Evolutionary conservation across 2,329 filamentous ascomycete species (phyloP).

Genomic region (Epicoccum sorghinum): DNA sequence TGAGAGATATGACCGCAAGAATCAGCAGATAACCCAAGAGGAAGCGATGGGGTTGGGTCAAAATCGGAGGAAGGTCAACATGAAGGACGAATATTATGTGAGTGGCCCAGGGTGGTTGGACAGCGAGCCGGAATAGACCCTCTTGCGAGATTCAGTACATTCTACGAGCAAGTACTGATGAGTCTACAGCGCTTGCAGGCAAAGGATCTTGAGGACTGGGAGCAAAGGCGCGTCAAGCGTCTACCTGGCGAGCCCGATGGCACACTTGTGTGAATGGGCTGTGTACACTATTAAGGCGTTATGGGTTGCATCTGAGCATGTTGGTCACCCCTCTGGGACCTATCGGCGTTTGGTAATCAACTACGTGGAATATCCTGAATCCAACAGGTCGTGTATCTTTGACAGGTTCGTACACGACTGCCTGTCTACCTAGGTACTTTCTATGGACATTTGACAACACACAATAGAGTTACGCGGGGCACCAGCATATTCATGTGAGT

Average conservation of each 20-base stretch:
- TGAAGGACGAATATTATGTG: slow-evolving; percentile 87
- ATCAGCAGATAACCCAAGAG: slow-evolving; percentile 81
- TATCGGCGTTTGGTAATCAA: neutral
- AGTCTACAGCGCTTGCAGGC: slow-evolving; percentile 71
- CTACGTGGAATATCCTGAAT: neutral
- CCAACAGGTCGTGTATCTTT: neutral
- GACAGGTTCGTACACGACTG: neutral
- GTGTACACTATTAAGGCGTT: slow-evolving; percentile 5
- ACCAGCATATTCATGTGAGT: neutral
- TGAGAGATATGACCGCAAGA: slow-evolving; percentile 89
- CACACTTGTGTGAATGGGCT: slow-evolving; percentile 57
- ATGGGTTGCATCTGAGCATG: slow-evolving; percentile 1
- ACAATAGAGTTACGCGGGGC: too few species aligned
- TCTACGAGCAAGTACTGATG: slow-evolving; percentile 17
- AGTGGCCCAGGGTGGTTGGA: slow-evolving; percentile 45
- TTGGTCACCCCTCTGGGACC: neutral
- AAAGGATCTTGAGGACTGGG: slow-evolving; percentile 94
- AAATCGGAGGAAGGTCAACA: slow-evolving; percentile 72
- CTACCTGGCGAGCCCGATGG: slow-evolving; percentile 91
- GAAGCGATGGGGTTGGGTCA: slow-evolving; percentile 84
- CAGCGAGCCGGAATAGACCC: neutral
- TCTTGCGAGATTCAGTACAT: too few species aligned
- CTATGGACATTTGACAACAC: neutral
- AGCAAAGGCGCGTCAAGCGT: slow-evolving; percentile 91
- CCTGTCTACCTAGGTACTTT: neutral